A percentile compares a stretch with the other conserved stretches of the same genome.
Evolutionary conservation across 1,139 yeast genomes (phyloP).

Genomic region (Wickerhamomyces sp.): DNA sequence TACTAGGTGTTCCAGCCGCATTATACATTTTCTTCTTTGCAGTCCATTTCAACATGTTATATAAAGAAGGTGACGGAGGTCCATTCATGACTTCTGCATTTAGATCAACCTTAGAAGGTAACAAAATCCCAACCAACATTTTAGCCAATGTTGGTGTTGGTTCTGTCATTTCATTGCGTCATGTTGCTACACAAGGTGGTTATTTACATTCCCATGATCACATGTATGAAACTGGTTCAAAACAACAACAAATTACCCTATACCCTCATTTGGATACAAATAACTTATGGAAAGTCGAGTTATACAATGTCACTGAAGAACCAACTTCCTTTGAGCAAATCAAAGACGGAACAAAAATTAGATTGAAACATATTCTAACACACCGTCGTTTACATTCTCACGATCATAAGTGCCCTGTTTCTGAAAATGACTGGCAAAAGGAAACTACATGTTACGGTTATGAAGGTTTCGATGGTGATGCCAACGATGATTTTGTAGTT

Average conservation of each 20-base stretch:
- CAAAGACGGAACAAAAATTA: constrained; percentile 72
- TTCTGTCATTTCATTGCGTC: constrained; percentile 76
- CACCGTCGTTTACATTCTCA: constrained; percentile 90
- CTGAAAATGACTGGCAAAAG: constrained; percentile 93
- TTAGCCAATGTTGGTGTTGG: constrained; percentile 86
- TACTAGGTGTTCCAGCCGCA: constrained; percentile 65
- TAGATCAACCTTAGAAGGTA: constrained; percentile 71
- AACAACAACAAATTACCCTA: constrained; percentile 90
- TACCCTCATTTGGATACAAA: constrained; percentile 90
- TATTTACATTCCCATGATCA: constrained; percentile 91
- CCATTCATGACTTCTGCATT: constrained; percentile 89
- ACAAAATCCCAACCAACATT: constrained; percentile 62
- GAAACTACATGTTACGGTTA: constrained; percentile 92
- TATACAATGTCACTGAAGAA: constrained; percentile 46
- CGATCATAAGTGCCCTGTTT: constrained; percentile 90
- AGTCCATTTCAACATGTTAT: constrained; percentile 69
- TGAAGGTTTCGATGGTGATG: constrained; percentile 90
- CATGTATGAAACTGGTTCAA: constrained; percentile 84
- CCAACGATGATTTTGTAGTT: constrained; percentile 90
- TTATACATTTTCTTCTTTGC: constrained; percentile 73
- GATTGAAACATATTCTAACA: constrained; percentile 67
- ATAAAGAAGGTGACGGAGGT: constrained; percentile 80
- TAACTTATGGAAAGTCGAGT: constrained; percentile 81
- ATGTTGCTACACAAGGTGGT: constrained; percentile 85
- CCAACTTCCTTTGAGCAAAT: constrained; percentile 56